phyloP scores from a whole-genome alignment of 352 stramenopile species.

The Globisporangium acanthophoron region DNA sequence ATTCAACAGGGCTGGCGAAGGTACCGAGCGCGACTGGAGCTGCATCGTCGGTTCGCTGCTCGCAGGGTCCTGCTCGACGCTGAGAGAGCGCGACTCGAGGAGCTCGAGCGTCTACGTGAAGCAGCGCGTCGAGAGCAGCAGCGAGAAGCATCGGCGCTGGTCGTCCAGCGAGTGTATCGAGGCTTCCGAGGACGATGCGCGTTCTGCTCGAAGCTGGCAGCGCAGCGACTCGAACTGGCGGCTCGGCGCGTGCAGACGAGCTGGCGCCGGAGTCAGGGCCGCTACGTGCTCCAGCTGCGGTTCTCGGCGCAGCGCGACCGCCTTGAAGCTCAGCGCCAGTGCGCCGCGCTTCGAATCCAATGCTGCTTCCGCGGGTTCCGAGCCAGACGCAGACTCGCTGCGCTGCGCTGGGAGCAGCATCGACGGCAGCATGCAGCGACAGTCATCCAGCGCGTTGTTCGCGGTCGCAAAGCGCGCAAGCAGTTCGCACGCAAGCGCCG shows the following conservation, averaged over 20 bases:
- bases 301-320: slow-evolving; percentile 41
- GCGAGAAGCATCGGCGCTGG: slow-evolving; percentile 16
- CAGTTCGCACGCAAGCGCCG: slow-evolving; percentile 14
- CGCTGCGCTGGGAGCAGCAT: background rate
- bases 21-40: slow-evolving; percentile 7
- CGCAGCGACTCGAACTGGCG: slow-evolving; percentile 21
- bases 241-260: slow-evolving; percentile 37
- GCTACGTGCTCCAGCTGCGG: slow-evolving; percentile 40
- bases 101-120: slow-evolving; percentile 20
- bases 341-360: slow-evolving; percentile 34
- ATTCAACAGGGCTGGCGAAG: slow-evolving; percentile 26
- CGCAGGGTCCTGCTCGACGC: slow-evolving; percentile 25
- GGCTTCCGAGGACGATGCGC: slow-evolving; percentile 26
- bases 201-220: slow-evolving; percentile 13
- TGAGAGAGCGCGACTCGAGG: slow-evolving; percentile 16
- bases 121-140: slow-evolving; percentile 5
- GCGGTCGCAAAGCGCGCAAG: slow-evolving; percentile 17
- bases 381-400: slow-evolving; percentile 10
- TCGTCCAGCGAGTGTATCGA: slow-evolving; percentile 36
- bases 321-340: slow-evolving; percentile 20
- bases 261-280: slow-evolving; percentile 37
- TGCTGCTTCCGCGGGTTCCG: slow-evolving; percentile 24
- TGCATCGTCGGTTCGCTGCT: slow-evolving; percentile 20
- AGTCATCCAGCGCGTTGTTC: slow-evolving; percentile 33
- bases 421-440: slow-evolving; percentile 14